phyloP scores from a whole-genome alignment of 257 asterid species.

The Cruciata laevipes region DNA sequence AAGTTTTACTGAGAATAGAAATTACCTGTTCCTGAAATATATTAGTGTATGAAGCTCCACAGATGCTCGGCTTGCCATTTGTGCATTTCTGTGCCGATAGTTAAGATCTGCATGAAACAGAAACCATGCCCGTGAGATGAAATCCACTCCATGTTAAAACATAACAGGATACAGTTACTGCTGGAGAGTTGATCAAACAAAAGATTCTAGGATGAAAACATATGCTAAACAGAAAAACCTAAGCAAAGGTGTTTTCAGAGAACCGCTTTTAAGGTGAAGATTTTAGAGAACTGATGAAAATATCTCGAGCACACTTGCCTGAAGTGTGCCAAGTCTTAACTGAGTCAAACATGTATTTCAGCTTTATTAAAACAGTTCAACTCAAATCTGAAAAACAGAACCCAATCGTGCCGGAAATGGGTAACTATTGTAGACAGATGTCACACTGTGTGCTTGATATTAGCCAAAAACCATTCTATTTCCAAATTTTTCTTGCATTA shows the following conservation, averaged over 20 bases:
- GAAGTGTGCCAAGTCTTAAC: too few relatives aligned
- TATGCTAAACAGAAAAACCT: neutral
- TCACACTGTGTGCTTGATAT: neutral
- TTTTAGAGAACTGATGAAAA: neutral
- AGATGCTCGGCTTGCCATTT: constrained; percentile 96
- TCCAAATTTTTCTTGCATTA: neutral
- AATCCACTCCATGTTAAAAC: neutral
- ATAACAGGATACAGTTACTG: neutral
- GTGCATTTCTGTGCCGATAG: constrained; percentile 95
- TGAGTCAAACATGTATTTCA: too few relatives aligned
- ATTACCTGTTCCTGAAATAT: constrained; percentile 79
- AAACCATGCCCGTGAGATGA: constrained; percentile 1
- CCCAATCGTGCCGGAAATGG: neutral
- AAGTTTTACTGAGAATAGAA: neutral
- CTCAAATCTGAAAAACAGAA: too few relatives aligned
- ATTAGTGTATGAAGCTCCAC: constrained; percentile 95
- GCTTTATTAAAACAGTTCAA: too few relatives aligned
- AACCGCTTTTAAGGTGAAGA: neutral
- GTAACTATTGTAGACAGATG: neutral
- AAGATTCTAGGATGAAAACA: neutral
- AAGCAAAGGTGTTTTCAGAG: too few relatives aligned
- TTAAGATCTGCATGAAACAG: constrained; percentile 56
- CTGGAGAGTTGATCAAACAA: neutral
- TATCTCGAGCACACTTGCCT: neutral
- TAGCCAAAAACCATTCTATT: neutral